phyloP scores from a whole-genome alignment of 2,329 filamentous ascomycete genomes.

The Chrysosporium keratinophilum region DNA sequence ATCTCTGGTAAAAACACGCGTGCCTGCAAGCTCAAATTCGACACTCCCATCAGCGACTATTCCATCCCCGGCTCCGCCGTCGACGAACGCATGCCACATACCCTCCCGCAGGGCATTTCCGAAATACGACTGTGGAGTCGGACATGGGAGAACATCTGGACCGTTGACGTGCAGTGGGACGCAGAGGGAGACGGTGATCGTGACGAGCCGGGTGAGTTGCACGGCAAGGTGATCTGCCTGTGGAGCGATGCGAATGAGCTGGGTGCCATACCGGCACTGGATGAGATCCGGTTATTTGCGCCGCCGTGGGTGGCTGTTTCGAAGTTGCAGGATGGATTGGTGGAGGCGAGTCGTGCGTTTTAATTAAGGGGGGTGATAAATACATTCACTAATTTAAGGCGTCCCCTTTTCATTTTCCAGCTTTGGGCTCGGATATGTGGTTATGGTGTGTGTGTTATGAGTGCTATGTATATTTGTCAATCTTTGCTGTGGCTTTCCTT shows the following conservation, averaged over 20 bases:
- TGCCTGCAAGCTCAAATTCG: conserved; percentile 63
- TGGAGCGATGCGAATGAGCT: conserved; percentile 76
- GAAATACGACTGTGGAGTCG: conserved; percentile 73
- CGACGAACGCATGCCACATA: conserved; percentile 53
- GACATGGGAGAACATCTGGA: conserved; percentile 66
- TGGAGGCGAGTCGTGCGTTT: conserved; percentile 60
- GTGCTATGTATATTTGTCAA: too few species aligned
- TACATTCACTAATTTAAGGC: too few species aligned
- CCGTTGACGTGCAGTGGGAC: conserved; percentile 61
- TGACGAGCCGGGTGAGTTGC: conserved; percentile 35
- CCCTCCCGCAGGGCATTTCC: conserved; percentile 52
- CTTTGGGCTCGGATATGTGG: not conserved
- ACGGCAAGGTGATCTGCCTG: conserved; percentile 62
- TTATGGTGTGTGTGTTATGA: too few species aligned
- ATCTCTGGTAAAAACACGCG: conserved; percentile 66
- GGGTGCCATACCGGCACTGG: conserved; percentile 67
- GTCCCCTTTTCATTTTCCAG: not conserved
- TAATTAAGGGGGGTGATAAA: not conserved
- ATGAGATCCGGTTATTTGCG: conserved; percentile 65
- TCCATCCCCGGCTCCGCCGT: conserved; percentile 50
- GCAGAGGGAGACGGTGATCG: conserved; percentile 22
- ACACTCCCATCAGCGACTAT: conserved; percentile 56
- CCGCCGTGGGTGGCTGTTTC: conserved; percentile 70
- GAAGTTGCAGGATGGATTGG: conserved; percentile 66
- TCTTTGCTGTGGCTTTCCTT: too few species aligned